Base-by-base conservation (phyloP, 1,284 basidiomycete species). In the Dichomitus squalens region DNA sequence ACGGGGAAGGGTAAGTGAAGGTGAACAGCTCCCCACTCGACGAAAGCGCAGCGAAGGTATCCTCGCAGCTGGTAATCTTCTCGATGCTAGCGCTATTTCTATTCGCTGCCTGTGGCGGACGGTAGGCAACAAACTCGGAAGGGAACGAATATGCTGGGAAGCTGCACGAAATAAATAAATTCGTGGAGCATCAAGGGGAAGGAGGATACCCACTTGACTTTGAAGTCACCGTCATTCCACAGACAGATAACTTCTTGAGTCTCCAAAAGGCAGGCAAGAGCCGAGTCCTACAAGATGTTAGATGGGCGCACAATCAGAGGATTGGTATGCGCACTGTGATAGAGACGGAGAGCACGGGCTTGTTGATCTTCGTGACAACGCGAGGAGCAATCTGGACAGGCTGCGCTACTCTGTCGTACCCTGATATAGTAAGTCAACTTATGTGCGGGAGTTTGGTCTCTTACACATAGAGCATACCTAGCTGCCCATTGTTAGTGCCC, bases 401-500 rank as follows among this genome's bases (percentile, higher is more conserved):
- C 43, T 90, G 91, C 0, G 90, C 80, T 4, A 76, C 72, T 68
- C 85, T 90, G 60, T 92, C 88, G 61, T 93, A 93, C 1, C 90
- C 88, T 90, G 18, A 56, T 9, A 44, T 11, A 1, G 38, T 29
- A 7, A 27, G 43, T 54, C 7, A 53, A 35, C 34, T 12, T 23
- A 20, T 23, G 29, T 51, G 16, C 20, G 18, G 6, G 14, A 11
- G 8, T 1, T 21, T 14, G 6, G 1, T 9, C 12, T 5, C 2
- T 9, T 4, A 4, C 9, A 6, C 7, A 21, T 6, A n/a, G 5
- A 43, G 65, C 76, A 33, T 53, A 86, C 96, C 96, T 3, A 99
- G 80, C 71, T 99, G 97, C 0, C 97, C 97, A 33, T 83, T 84
- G 72, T 98, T 98, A 23, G 92, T 95, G 0, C 96, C 97, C 96